These are phyloP conservation scores for Ceratonia siliqua DNA, from an alignment of 306 rosid species.

Conservation along the genomic window DNA sequence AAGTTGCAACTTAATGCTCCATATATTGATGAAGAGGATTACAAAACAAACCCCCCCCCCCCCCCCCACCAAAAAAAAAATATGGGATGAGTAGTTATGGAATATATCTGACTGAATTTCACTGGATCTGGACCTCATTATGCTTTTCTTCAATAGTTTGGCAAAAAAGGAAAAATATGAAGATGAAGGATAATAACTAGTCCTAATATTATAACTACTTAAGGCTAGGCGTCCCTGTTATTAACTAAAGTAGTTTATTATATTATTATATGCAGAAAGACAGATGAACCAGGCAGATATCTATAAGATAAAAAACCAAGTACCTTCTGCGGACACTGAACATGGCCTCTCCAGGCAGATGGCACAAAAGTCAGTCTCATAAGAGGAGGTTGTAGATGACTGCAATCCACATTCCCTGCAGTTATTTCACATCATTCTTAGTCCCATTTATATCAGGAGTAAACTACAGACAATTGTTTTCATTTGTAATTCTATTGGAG, in stretches of 20 bases:
- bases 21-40: background rate
- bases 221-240: background rate
- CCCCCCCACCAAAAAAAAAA: background rate
- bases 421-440: slow-evolving; percentile 35
- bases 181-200: background rate
- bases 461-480: slow-evolving; percentile 10
- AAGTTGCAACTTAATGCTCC: background rate
- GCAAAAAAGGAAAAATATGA: background rate
- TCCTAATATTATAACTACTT: background rate
- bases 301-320: slow-evolving; percentile 23
- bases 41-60: background rate
- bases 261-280: slow-evolving; percentile 7
- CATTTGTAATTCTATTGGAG: background rate
- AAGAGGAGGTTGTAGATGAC: slow-evolving; percentile 53
- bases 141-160: background rate
- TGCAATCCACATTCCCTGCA: slow-evolving; percentile 88
- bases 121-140: background rate
- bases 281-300: background rate
- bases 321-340: slow-evolving; percentile 91
- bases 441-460: slow-evolving; percentile 27
- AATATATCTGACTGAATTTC: background rate
- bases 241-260: slow-evolving; percentile 12
- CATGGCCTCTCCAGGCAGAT: slow-evolving; percentile 93
- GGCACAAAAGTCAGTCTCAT: slow-evolving; percentile 78
- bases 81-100: background rate